Evolutionary conservation across 2,329 filamentous ascomycete genomes (phyloP), one percentile per base, ranked within the genome.

Genomic region (Furcasterigmium sp.): DNA sequence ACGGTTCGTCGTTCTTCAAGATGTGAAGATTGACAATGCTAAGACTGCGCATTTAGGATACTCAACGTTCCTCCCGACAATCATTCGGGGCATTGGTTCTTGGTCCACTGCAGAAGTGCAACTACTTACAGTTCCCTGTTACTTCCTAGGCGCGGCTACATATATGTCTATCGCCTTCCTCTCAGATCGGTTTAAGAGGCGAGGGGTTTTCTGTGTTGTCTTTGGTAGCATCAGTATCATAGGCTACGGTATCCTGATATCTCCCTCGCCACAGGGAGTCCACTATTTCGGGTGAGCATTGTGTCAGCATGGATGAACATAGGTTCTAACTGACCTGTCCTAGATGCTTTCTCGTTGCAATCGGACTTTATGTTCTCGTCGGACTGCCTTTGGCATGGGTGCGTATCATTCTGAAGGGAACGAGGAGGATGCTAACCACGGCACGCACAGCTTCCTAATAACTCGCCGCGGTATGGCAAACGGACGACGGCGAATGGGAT

Each of bases 391-490:
- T 80, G n/a, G 75, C 75, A 28, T 80, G 76, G 75, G 62, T 67
- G 39, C 56, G 63, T 52, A 3, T 15, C 5, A 3, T 29, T 15
- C 21, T 8, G n/a, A n/a, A n/a, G 8, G 13, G 10, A 11, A 11
- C 18, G 8, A 18, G 36, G n/a, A 15, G 7, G 19, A 23, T 8
- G 14, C 14, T 19, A 14, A 15, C n/a, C 23, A 7, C 4, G 9
- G 15, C 14, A 35, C 5, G 14, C 9, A 11, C 39, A 66, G 62
- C 53, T 35, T 14, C 18, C 39, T 23, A 81, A 76, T 15, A 90
- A 89, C 46, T 74, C 76, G 14, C 86, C 87, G 2, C 72, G 86
- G 8, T 91, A 89, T 51, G 85, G 85, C 9, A 91, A 90, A 60
- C 71, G 86, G 25, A 85, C 85, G 0, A 85, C 83, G 0, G 84